These are phyloP conservation scores for Lactarius tabidus DNA, from an alignment of 768 basidiomycete genomes.

Conservation along the genomic window DNA sequence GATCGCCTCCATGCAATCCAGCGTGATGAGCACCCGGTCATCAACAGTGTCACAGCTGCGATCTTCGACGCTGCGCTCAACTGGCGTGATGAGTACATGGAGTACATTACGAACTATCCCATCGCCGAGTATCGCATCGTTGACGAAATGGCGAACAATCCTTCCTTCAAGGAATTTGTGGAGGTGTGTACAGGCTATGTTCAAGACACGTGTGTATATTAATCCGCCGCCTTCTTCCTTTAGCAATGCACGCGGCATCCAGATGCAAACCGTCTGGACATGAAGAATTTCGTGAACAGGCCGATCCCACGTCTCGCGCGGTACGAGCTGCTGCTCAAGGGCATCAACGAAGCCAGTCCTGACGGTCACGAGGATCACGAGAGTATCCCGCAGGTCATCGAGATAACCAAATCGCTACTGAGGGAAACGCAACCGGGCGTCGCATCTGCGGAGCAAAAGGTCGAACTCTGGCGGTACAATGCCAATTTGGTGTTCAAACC, in stretches of 20 bases:
- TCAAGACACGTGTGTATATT: neutral
- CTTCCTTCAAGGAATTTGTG: constrained; percentile 74
- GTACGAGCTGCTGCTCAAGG: constrained; percentile 80
- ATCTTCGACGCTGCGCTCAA: constrained; percentile 87
- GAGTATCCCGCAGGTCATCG: constrained; percentile 80
- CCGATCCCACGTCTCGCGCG: constrained; percentile 88
- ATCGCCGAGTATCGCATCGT: constrained; percentile 86
- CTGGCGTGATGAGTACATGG: constrained; percentile 89
- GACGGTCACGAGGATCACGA: constrained; percentile 75
- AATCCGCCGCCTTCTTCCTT: neutral
- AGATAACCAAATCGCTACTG: constrained; percentile 80
- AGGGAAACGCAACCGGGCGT: constrained; percentile 89
- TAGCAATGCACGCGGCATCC: constrained; percentile 58
- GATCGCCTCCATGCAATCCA: constrained; percentile 83
- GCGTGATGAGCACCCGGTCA: constrained; percentile 77
- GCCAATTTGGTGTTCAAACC: constrained; percentile 74
- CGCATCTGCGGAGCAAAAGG: constrained; percentile 78
- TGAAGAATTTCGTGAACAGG: constrained; percentile 91
- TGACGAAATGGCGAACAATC: constrained; percentile 81
- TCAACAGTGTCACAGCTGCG: constrained; percentile 77
- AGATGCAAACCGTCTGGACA: constrained; percentile 77
- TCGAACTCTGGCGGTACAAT: constrained; percentile 85
- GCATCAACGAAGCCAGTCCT: constrained; percentile 72
- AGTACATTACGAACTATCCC: constrained; percentile 91
- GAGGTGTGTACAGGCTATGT: constrained; percentile 49